Evolutionary conservation across 495 filamentous ascomycete species (phyloP).

Genomic region (Xylaria intraflava): DNA sequence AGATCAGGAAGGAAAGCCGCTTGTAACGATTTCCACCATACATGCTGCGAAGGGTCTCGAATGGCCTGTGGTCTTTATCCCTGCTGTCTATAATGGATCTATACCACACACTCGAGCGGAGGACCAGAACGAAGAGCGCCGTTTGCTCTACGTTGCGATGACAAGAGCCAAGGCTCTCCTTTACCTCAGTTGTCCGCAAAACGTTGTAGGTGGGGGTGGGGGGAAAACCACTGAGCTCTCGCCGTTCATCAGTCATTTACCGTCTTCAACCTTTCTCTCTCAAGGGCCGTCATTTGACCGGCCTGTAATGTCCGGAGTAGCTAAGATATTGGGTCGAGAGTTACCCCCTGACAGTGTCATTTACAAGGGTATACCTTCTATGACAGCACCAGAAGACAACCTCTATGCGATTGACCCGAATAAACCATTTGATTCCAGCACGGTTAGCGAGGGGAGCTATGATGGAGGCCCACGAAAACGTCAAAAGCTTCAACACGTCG

Average conservation of each 20-base stretch:
- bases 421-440: conserved; percentile 18
- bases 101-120: conserved; percentile 94
- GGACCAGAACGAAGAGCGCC: conserved; percentile 80
- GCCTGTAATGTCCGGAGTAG: conserved; percentile 33
- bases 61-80: conserved; percentile 96
- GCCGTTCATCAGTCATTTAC: conserved; percentile 31
- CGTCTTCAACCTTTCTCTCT: conserved; percentile 30
- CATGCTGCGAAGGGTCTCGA: conserved; percentile 96
- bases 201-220: conserved; percentile 24
- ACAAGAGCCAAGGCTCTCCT: conserved; percentile 85
- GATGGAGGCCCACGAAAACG: conserved; percentile 20
- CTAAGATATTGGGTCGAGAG: conserved; percentile 34
- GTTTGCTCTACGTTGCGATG: conserved; percentile 96
- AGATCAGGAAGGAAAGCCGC: conserved; percentile 48
- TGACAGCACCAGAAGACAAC: conserved; percentile 36
- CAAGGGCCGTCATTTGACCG: conserved; percentile 41
- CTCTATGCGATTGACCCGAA: conserved; percentile 30
- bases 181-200: conserved; percentile 78
- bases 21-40: conserved; percentile 91
- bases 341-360: conserved; percentile 33
- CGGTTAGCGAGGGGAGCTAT: conserved; percentile 3
- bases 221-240: conserved; percentile 33
- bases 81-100: conserved; percentile 81
- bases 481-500: conserved; percentile 21
- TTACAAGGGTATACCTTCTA: conserved; percentile 35